Evolutionary conservation across 2,329 filamentous ascomycete genomes (phyloP), one percentile per base, ranked within the genome.

Genomic region (Ophiostoma novo-ulmi): DNA sequence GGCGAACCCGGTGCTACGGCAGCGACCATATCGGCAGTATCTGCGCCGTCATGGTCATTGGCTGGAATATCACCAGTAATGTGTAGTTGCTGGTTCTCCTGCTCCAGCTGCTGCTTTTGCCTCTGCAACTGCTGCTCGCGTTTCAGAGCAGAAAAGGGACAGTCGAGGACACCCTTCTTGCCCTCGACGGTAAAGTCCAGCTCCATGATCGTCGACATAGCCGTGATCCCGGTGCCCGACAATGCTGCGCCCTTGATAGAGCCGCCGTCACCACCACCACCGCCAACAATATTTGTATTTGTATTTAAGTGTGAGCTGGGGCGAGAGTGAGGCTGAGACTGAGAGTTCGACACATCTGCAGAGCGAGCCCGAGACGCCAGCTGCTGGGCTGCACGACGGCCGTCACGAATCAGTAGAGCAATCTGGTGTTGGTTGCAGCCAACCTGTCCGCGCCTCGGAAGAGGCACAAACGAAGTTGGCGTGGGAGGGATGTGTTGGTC

Each of bases 151-250:
- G 83, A 89, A 79, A 97, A 97, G 0, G 94, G 94, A 80, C 94
- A 97, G 75, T 88, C 87, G 69, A 97, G 82, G 74, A 86, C 87
- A 75, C 93, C 92, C 76, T 91, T 92, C 76, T 88, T 92, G 72
- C 94, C 94, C 77, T 89, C 84, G 44, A 94, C 91, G 22, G 94
- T 97, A 76, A 97, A 97, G 80, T 97, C 94, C 80, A 91, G 91
- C 81, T 97, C 94, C 77, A 97, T 81, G 52, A 87, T 84, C 68
- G 86, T 88, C 69, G 88, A 88, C 78, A 87, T 83, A 73, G 88
- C 86, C 22, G 88, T 88, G 77, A 80, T 79, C 69, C 80, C 80
- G 44, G 81, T 81, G 65, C 80, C 81, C 22, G 84, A 83, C 52
- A 79, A 76, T 11, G 81, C 82, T 10, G 81, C 82, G 72, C 82